phyloP scores from a whole-genome alignment of 805 yeast species.

The Sugiyamaella chiloensis region DNA sequence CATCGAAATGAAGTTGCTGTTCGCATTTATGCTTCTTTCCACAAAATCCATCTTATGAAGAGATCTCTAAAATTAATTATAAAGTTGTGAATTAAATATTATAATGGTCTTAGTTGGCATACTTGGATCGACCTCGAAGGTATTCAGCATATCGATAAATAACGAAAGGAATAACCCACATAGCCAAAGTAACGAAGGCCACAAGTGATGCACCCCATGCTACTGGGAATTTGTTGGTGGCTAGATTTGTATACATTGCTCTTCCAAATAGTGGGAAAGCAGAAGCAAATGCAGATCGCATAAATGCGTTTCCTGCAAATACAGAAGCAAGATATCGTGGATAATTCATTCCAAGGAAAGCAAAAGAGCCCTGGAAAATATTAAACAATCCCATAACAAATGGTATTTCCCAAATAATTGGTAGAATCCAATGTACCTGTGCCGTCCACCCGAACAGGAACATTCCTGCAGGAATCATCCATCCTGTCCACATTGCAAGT shows the following conservation, averaged over 20 bases:
- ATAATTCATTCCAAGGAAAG: constrained; percentile 47
- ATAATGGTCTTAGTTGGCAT: constrained; percentile 24
- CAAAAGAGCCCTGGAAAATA: constrained; percentile 49
- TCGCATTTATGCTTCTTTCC: too few species aligned
- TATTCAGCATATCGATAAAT: constrained; percentile 34
- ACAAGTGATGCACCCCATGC: constrained; percentile 56
- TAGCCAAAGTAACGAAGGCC: constrained; percentile 43
- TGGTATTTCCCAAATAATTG: constrained; percentile 43
- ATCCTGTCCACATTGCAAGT: constrained; percentile 18
- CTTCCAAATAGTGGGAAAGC: constrained; percentile 63
- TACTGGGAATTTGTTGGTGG: constrained; percentile 46
- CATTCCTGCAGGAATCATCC: constrained; percentile 42
- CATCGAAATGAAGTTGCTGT: too few species aligned
- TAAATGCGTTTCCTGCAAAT: constrained; percentile 54
- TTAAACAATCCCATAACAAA: constrained; percentile 41
- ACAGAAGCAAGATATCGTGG: constrained; percentile 54
- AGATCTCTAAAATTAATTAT: neutral
- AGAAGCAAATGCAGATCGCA: constrained; percentile 52
- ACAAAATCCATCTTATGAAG: too few species aligned
- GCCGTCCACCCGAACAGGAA: constrained; percentile 55
- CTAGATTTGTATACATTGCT: constrained; percentile 48
- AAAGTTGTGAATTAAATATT: too few species aligned
- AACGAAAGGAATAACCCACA: constrained; percentile 48
- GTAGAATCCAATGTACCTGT: constrained; percentile 48
- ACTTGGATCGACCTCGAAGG: constrained; percentile 36